Conservation (phyloP, 306 rosid species). For the Abrus precatorius region DNA sequence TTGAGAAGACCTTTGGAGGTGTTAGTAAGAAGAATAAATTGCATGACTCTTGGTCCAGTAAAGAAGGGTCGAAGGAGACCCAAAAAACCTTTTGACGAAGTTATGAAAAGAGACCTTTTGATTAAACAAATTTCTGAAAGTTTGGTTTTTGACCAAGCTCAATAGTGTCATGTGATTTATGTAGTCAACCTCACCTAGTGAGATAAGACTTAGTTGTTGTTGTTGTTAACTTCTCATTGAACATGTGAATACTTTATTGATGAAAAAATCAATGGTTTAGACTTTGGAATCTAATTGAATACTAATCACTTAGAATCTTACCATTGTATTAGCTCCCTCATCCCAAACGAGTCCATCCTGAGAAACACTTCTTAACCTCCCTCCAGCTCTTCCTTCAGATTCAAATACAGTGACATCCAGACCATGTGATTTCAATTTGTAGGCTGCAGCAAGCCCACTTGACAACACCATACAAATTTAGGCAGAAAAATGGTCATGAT, state of each 20-base stretch:
- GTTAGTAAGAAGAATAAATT: no score
- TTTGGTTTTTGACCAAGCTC: no score
- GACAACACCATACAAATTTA: conserved; percentile 47
- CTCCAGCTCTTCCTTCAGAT: conserved; percentile 88
- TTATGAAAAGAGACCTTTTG: no score
- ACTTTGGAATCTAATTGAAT: conserved; percentile 24
- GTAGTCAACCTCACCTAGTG: no score
- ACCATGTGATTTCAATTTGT: conserved; percentile 88
- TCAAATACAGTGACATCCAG: conserved; percentile 79
- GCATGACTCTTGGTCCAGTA: no score
- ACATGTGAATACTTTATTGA: conserved; percentile 6
- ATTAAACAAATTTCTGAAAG: no score
- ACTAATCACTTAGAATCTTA: conserved; percentile 42
- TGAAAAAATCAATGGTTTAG: conserved; percentile 22
- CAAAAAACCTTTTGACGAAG: no score
- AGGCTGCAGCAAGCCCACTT: conserved; percentile 97
- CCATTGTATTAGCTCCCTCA: conserved; percentile 98
- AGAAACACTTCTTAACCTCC: conserved; percentile 84
- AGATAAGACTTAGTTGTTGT: no score
- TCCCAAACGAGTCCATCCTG: conserved; percentile 86
- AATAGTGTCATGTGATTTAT: no score
- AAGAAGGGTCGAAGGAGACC: no score
- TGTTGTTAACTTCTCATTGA: no score
- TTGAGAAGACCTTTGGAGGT: no score
- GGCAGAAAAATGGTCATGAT: conserved; percentile 25